Conservation (phyloP, 495 filamentous ascomycete species). For the Penicillium ochrochloron region DNA sequence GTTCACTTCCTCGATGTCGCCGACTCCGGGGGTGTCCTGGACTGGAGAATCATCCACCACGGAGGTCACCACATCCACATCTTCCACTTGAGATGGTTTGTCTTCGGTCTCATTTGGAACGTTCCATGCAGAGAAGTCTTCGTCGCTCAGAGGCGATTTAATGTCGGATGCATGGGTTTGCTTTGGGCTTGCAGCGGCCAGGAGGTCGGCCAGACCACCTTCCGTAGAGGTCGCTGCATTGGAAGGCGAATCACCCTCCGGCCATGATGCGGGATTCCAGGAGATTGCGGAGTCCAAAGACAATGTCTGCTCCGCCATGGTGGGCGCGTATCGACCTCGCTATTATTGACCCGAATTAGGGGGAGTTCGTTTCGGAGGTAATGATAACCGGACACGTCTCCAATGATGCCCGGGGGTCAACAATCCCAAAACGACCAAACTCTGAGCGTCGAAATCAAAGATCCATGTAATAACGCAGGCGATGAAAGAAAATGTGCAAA, state of each 20-base stretch:
- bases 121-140: conserved; percentile 30
- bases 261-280: conserved; percentile 51
- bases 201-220: conserved; percentile 15
- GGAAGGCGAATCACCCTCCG: conserved; percentile 28
- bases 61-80: conserved; percentile 16
- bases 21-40: not conserved
- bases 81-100: conserved; percentile 1
- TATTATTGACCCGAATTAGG: conserved; percentile 11
- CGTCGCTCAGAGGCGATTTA: conserved; percentile 26
- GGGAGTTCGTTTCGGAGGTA: conserved; percentile 14
- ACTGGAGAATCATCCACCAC: conserved; percentile 1
- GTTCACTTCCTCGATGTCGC: not conserved
- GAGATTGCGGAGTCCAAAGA: conserved; percentile 26
- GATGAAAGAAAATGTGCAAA: conserved; percentile 16
- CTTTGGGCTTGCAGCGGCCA: conserved; percentile 23
- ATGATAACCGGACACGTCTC: conserved; percentile 39
- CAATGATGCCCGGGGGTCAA: conserved; percentile 36
- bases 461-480: conserved; percentile 27
- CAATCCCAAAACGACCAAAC: conserved; percentile 25
- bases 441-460: conserved; percentile 18
- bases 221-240: conserved; percentile 16
- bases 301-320: conserved; percentile 31
- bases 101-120: conserved; percentile 16
- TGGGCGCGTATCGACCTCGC: conserved; percentile 16
- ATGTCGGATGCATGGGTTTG: conserved; percentile 14